These are phyloP conservation scores for Tolypocladium nubicola DNA, from an alignment of 2,329 filamentous ascomycete genomes.

Conservation along the genomic window DNA sequence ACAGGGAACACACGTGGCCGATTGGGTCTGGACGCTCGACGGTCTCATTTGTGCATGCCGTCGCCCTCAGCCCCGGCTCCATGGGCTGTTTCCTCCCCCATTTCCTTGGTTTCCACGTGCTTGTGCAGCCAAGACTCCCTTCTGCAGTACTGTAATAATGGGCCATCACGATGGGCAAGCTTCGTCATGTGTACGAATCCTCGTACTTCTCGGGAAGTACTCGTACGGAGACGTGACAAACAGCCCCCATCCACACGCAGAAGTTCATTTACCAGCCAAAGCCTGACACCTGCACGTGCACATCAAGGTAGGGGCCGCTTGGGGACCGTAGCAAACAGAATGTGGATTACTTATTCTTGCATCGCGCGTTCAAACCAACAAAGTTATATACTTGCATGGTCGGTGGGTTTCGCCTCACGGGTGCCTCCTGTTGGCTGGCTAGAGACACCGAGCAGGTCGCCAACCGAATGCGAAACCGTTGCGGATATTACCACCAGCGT, in stretches of 20 bases:
- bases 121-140: not conserved
- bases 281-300: not conserved
- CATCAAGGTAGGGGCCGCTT: not conserved
- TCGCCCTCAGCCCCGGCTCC: not conserved
- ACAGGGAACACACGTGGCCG: constrained; percentile 3
- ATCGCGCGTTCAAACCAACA: not conserved
- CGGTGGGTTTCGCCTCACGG: not conserved
- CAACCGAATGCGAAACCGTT: not conserved
- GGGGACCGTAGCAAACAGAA: not conserved
- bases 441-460: not conserved
- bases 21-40: not conserved
- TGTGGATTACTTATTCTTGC: not conserved
- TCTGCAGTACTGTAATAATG: not conserved
- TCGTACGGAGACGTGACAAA: too few species aligned
- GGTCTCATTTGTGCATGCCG: not conserved
- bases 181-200: too few species aligned
- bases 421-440: not conserved
- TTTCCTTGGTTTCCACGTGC: not conserved
- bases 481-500: not conserved
- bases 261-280: not conserved
- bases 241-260: not conserved
- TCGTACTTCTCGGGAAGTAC: too few species aligned
- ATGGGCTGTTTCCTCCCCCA: not conserved
- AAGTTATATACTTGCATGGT: not conserved
- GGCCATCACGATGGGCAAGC: not conserved